Percentiles rank a stretch among this genome's conserved stretches.
Conservation (phyloP, 2,329 filamentous ascomycete genomes). For the Aureobasidium sp. region DNA sequence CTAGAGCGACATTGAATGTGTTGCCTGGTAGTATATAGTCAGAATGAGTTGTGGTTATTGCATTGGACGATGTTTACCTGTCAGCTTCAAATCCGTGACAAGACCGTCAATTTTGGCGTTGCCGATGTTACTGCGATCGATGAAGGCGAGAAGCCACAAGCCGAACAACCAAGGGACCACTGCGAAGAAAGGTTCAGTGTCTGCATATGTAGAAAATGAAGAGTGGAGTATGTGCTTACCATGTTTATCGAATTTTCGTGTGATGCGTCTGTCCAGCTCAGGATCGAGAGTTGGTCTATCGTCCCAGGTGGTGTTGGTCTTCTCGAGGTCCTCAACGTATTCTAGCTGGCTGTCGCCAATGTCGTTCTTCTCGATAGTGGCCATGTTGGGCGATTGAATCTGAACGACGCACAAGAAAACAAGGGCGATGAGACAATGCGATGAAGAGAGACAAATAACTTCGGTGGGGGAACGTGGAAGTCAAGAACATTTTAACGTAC, state of each 20-base stretch:
- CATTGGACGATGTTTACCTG: conserved; percentile 25
- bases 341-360: conserved; percentile 4
- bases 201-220: too few species aligned
- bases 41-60: too few species aligned
- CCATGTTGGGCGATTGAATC: background rate
- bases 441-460: background rate
- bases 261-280: conserved; percentile 30
- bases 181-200: background rate
- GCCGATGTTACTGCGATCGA: conserved; percentile 38
- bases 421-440: background rate
- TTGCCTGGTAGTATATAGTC: background rate
- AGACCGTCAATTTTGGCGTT: conserved; percentile 40
- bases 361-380: background rate
- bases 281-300: conserved; percentile 16
- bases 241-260: conserved; percentile 36
- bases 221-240: conserved; percentile 9
- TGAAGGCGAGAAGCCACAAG: conserved; percentile 43
- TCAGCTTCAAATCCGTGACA: conserved; percentile 32
- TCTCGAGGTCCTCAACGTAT: conserved; percentile 17
- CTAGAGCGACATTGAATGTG: conserved; percentile 36
- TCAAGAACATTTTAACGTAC: background rate
- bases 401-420: background rate
- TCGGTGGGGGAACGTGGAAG: background rate
- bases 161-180: conserved; percentile 41
- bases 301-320: conserved; percentile 18